Evolutionary conservation across 2,329 filamentous ascomycete species (phyloP).

Genomic region (Venturia aucupariae): DNA sequence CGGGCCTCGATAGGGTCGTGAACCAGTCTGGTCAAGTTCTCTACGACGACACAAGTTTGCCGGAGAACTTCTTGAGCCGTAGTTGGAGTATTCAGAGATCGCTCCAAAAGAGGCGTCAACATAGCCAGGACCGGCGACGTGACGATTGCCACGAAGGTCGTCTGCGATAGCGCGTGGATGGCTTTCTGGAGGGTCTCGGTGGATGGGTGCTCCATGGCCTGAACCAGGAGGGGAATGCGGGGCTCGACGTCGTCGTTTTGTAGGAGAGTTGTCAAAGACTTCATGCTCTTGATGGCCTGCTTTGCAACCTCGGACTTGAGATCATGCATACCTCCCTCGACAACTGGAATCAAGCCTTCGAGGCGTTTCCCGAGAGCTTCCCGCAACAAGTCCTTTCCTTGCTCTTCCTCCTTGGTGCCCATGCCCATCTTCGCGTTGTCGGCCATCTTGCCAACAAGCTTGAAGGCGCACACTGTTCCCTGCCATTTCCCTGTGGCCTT

Average conservation of each 20-base stretch:
- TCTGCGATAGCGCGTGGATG: slow-evolving; percentile 92
- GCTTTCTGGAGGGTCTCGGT: slow-evolving; percentile 84
- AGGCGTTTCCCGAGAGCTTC: slow-evolving; percentile 85
- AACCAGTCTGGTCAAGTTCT: slow-evolving; percentile 96
- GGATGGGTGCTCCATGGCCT: slow-evolving; percentile 91
- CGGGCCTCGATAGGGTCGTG: slow-evolving; percentile 92
- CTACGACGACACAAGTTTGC: slow-evolving; percentile 91
- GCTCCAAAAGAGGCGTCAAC: slow-evolving; percentile 87
- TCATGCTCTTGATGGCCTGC: slow-evolving; percentile 88
- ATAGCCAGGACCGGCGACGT: slow-evolving; percentile 92
- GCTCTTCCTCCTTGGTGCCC: slow-evolving; percentile 75
- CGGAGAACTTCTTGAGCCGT: slow-evolving; percentile 91
- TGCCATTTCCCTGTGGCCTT: slow-evolving; percentile 95
- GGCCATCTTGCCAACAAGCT: slow-evolving; percentile 84
- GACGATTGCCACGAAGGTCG: slow-evolving; percentile 95
- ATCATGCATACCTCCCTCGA: slow-evolving; percentile 92
- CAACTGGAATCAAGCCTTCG: slow-evolving; percentile 78
- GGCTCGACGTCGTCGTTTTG: slow-evolving; percentile 96
- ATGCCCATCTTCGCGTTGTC: slow-evolving; percentile 84
- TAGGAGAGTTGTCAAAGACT: slow-evolving; percentile 74
- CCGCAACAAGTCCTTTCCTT: slow-evolving; percentile 79
- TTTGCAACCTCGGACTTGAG: slow-evolving; percentile 78
- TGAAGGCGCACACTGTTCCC: slow-evolving; percentile 78
- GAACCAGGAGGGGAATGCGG: slow-evolving; percentile 82
- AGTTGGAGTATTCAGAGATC: slow-evolving; percentile 81